phyloP scores from a whole-genome alignment of 805 yeast species.

The Candida ficus region DNA sequence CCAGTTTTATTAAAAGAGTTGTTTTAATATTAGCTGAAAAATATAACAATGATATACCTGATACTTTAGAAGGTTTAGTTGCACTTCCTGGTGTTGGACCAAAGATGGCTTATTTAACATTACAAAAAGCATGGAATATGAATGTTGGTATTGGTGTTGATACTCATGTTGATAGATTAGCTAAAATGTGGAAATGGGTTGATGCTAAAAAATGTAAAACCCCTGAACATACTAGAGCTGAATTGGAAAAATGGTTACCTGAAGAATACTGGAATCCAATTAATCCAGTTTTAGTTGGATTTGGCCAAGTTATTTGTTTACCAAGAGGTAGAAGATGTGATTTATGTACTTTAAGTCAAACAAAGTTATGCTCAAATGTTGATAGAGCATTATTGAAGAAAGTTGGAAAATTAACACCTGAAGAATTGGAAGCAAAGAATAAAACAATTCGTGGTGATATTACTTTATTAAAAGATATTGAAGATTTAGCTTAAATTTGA shows the following conservation, averaged over 20 bases:
- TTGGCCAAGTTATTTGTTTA: conserved; percentile 84
- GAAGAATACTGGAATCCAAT: conserved; percentile 73
- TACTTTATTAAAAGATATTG: conserved; percentile 32
- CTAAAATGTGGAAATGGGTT: conserved; percentile 81
- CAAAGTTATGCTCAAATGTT: conserved; percentile 53
- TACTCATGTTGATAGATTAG: conserved; percentile 79
- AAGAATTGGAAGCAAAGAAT: conserved; percentile 17
- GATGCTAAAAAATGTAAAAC: conserved; percentile 38
- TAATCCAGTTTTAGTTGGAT: conserved; percentile 85
- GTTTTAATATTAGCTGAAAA: conserved; percentile 45
- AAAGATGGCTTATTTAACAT: conserved; percentile 81
- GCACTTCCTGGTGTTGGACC: conserved; percentile 92
- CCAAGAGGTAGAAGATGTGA: conserved; percentile 71
- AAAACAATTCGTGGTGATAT: conserved; percentile 39
- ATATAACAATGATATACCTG: conserved; percentile 68
- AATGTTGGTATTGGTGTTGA: conserved; percentile 90
- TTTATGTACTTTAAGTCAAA: conserved; percentile 51
- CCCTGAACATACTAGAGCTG: conserved; percentile 72
- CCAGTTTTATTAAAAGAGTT: conserved; percentile 60
- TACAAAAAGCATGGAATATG: conserved; percentile 79
- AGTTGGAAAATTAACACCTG: conserved; percentile 20
- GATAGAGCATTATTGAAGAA: conserved; percentile 40
- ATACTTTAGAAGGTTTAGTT: conserved; percentile 56
- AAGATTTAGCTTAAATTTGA: conserved; percentile 23
- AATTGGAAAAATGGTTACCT: conserved; percentile 72